Conservation (phyloP, 2,329 filamentous ascomycete genomes). For the Fusarium nematophilum region DNA sequence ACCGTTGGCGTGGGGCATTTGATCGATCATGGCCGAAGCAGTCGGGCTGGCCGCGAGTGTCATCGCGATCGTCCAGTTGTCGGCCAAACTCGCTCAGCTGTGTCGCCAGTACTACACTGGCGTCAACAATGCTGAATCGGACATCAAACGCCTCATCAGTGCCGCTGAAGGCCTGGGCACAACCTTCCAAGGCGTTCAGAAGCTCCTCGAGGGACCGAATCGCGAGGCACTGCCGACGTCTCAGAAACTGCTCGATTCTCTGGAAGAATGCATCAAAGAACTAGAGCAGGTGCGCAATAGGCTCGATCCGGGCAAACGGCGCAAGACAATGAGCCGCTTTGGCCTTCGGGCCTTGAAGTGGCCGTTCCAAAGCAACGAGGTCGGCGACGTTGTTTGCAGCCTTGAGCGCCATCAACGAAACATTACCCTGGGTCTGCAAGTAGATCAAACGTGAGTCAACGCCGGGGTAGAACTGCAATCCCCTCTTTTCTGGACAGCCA, state of each 20-base stretch:
- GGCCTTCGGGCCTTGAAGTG: conserved; percentile 19
- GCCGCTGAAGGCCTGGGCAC: not conserved
- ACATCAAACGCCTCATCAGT: conserved; percentile 9
- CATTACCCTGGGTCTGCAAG: too few relatives aligned
- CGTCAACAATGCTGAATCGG: conserved; percentile 1
- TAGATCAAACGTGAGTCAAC: too few relatives aligned
- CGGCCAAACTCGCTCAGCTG: not conserved
- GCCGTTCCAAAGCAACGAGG: conserved; percentile 20
- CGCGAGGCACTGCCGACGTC: not conserved
- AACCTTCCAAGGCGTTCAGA: not conserved
- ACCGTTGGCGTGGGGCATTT: too few relatives aligned
- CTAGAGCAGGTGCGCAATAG: not conserved
- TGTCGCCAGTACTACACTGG: conserved; percentile 7
- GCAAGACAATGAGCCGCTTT: conserved; percentile 12
- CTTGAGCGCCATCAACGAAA: not conserved
- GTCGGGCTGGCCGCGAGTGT: conserved; percentile 3
- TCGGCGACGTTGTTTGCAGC: not conserved
- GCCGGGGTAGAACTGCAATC: too few relatives aligned
- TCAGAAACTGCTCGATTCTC: not conserved
- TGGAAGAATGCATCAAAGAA: not conserved
- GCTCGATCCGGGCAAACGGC: not conserved
- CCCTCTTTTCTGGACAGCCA: too few relatives aligned
- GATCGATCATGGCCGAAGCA: not conserved
- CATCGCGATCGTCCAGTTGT: not conserved
- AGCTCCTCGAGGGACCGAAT: not conserved